Evolutionary conservation across 2,329 filamentous ascomycete species (phyloP).

Genomic region (Alternaria sp.): DNA sequence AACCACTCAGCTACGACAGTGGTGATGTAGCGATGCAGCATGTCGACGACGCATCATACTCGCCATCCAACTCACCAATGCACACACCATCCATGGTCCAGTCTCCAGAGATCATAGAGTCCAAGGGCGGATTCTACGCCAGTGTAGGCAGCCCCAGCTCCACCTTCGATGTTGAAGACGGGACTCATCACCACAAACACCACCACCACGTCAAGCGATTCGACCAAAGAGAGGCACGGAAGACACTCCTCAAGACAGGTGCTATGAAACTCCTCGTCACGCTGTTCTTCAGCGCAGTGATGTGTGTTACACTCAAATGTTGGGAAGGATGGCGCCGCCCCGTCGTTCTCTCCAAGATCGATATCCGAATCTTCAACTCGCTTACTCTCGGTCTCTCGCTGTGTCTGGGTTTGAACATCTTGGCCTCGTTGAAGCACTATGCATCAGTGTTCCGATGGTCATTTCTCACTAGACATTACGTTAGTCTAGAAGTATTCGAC

Average conservation of each 20-base stretch:
- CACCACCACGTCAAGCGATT: slow-evolving; percentile 33
- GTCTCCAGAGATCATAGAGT: slow-evolving; percentile 19
- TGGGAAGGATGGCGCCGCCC: slow-evolving; percentile 38
- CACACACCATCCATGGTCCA: slow-evolving; percentile 13
- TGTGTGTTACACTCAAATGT: slow-evolving; percentile 34
- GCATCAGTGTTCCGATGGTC: slow-evolving; percentile 44
- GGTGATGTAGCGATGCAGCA: slow-evolving; percentile 34
- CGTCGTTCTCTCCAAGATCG: slow-evolving; percentile 32
- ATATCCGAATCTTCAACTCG: slow-evolving; percentile 42
- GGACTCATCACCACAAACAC: slow-evolving; percentile 21
- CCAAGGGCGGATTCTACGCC: slow-evolving; percentile 28
- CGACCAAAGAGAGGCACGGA: slow-evolving; percentile 40
- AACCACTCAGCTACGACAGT: slow-evolving; percentile 19
- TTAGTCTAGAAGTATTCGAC: slow-evolving; percentile 44
- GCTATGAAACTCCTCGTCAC: slow-evolving; percentile 35
- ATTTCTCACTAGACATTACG: slow-evolving; percentile 39
- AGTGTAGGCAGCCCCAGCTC: slow-evolving; percentile 20
- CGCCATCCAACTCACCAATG: slow-evolving; percentile 8
- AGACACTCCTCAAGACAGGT: slow-evolving; percentile 35
- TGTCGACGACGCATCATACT: slow-evolving; percentile 16
- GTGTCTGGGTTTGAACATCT: slow-evolving; percentile 43
- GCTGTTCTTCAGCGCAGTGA: slow-evolving; percentile 36
- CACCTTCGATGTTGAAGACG: slow-evolving; percentile 22
- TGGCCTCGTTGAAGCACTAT: slow-evolving; percentile 43
- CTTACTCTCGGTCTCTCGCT: slow-evolving; percentile 43